phyloP scores from a whole-genome alignment of 1,139 yeast genomes.

The Zygoascus sp. region DNA sequence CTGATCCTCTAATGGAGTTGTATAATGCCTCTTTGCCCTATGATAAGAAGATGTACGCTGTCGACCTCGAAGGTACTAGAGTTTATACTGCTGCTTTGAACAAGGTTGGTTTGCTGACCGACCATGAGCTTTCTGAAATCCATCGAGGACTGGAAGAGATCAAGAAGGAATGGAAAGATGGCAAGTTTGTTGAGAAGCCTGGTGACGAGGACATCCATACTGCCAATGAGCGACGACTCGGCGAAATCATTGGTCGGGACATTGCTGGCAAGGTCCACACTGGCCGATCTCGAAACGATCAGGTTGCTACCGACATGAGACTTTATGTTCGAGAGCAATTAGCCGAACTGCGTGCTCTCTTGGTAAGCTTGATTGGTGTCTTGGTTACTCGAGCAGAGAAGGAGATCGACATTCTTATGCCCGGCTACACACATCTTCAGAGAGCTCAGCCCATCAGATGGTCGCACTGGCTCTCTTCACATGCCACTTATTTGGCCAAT shows the following conservation, averaged over 20 bases:
- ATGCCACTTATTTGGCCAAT: constrained; percentile 89
- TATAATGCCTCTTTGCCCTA: constrained; percentile 96
- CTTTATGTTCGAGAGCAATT: constrained; percentile 81
- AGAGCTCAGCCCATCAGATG: constrained; percentile 99
- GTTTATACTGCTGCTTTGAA: constrained; percentile 85
- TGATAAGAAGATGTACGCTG: constrained; percentile 90
- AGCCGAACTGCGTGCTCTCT: constrained; percentile 51
- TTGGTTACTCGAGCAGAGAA: constrained; percentile 69
- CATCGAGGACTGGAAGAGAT: constrained; percentile 74
- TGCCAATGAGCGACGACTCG: constrained; percentile 95
- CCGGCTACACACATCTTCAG: constrained; percentile 97
- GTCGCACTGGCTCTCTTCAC: constrained; percentile 95
- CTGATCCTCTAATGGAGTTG: constrained; percentile 95
- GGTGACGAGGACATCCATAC: constrained; percentile 99
- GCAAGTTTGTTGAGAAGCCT: constrained; percentile 70
- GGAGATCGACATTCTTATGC: constrained; percentile 92
- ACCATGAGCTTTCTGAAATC: constrained; percentile 68
- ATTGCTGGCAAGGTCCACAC: constrained; percentile 98
- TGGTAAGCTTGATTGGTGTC: constrained; percentile 60
- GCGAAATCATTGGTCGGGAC: constrained; percentile 87
- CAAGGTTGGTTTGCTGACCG: constrained; percentile 68
- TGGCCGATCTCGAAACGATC: constrained; percentile 97
- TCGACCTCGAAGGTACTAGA: constrained; percentile 89
- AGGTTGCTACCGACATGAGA: constrained; percentile 97
- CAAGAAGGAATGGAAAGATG: constrained; percentile 74